Evolutionary conservation across 177 flowering plant species (phyloP).

Genomic region (Vitis hybrid): DNA sequence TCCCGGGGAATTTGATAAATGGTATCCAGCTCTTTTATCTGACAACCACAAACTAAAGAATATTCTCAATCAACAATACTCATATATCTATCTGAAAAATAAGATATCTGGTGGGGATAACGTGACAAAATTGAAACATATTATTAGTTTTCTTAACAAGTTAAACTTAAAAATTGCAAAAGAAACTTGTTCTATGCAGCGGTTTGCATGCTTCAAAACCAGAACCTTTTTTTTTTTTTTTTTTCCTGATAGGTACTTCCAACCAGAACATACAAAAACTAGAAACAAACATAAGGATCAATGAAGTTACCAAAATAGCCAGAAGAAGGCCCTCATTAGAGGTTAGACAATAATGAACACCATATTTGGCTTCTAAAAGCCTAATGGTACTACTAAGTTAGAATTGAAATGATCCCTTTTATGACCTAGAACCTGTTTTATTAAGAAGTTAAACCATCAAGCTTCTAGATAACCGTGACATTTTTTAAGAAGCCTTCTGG

Average conservation of each 20-base stretch:
- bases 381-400: background rate
- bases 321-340: background rate
- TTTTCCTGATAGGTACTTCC: no score
- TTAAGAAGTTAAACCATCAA: background rate
- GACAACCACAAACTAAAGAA: constrained; percentile 35
- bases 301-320: background rate
- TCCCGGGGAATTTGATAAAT: constrained; percentile 31
- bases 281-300: no score
- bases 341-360: background rate
- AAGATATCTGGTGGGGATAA: background rate
- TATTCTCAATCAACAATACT: constrained; percentile 22
- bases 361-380: background rate
- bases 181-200: no score
- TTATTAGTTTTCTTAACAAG: no score
- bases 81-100: background rate
- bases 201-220: background rate
- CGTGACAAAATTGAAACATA: no score
- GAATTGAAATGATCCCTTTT: background rate
- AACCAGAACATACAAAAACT: no score
- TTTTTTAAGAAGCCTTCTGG: no score
- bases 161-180: no score
- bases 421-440: background rate
- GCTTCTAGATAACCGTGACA: no score
- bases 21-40: constrained; percentile 64
- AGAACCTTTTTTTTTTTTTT: background rate